Base-by-base conservation (phyloP, 2,329 filamentous ascomycete genomes). In the Diaporthe sp. region DNA sequence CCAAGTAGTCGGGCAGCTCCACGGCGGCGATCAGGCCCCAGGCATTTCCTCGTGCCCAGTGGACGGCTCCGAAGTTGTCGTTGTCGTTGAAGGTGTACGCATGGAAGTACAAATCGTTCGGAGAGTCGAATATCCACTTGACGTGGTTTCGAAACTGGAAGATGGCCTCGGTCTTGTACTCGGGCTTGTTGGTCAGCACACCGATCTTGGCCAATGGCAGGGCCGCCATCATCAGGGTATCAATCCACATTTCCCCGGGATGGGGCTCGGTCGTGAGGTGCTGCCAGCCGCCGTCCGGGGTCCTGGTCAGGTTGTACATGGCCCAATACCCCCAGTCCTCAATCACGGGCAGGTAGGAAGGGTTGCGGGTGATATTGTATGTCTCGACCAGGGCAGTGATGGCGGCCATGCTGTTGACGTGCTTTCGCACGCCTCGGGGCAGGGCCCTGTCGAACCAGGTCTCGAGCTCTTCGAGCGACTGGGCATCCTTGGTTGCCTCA, bases 121-220 rank as follows among this genome's bases (percentile, higher is more conserved):
- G 39, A 31, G 60, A 28, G 25, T 63, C 60, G n/a, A 63, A 63
- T 10, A 63, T 63, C 60, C 60, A 63, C 39, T 63, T 63, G n/a
- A 63, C 60, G n/a, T 63, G 60, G n/a, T 63, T 63, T 28, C 60
- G 60, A 44, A 63, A 63, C 39, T 63, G 60, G 60, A 63, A 63
- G 3, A 63, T 22, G 60, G 60, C 60, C 25, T 63, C 60, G 5
- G 60, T 44, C 60, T 53, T 12, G 39, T 44, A 63, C 39, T 44
- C 39, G 15, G 60, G 15, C 22, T 63, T 63, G n/a, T 63, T n/a
- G 13, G 42, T 65, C 61, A 65, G 49, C 25, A 65, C 39, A 1
- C 61, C 42, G 8, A 65, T 65, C 39, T 65, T 65, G 39, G 39
- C 61, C 22, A 65, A 5, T 3, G 61, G 61, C 39, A 65, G 61